Percentiles rank a stretch among this genome's conserved stretches.
Evolutionary conservation across 225 moss, liverwort and hornwort species (phyloP).

Genomic region (Pseudoscleropodium purum): DNA sequence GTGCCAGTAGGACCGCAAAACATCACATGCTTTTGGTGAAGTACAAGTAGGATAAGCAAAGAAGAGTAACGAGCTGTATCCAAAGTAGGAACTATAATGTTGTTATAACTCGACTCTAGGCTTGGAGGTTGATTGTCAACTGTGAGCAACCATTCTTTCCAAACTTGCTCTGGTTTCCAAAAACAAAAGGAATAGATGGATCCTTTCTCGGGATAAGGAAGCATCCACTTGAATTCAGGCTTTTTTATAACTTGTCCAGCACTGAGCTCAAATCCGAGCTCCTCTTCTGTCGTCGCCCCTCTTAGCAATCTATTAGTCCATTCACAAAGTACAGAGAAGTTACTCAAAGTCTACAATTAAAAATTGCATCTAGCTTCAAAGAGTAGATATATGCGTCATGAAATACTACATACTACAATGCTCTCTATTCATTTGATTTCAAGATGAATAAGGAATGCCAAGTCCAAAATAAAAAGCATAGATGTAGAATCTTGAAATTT

Average conservation of each 20-base stretch:
- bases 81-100: slow-evolving; percentile 71
- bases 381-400: background rate
- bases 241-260: slow-evolving; percentile 64
- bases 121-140: slow-evolving; percentile 39
- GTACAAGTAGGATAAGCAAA: slow-evolving; percentile 53
- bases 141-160: slow-evolving; percentile 79
- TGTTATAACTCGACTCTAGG: slow-evolving; percentile 42
- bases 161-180: slow-evolving; percentile 48
- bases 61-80: slow-evolving; percentile 75
- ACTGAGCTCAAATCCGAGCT: slow-evolving; percentile 45
- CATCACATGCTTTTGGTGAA: slow-evolving; percentile 62
- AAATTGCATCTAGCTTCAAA: background rate
- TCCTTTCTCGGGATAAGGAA: slow-evolving; percentile 52
- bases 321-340: background rate
- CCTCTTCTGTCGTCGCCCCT: slow-evolving; percentile 7
- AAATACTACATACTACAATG: background rate
- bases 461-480: background rate
- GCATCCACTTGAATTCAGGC: slow-evolving; percentile 40
- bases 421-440: accelerated
- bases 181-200: slow-evolving; percentile 61
- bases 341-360: background rate
- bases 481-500: background rate
- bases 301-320: background rate
- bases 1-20: slow-evolving; percentile 88
- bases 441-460: background rate